These are phyloP conservation scores for Hibiscus mutabilis DNA, from an alignment of 345 rosid genomes.

Conservation along the genomic window DNA sequence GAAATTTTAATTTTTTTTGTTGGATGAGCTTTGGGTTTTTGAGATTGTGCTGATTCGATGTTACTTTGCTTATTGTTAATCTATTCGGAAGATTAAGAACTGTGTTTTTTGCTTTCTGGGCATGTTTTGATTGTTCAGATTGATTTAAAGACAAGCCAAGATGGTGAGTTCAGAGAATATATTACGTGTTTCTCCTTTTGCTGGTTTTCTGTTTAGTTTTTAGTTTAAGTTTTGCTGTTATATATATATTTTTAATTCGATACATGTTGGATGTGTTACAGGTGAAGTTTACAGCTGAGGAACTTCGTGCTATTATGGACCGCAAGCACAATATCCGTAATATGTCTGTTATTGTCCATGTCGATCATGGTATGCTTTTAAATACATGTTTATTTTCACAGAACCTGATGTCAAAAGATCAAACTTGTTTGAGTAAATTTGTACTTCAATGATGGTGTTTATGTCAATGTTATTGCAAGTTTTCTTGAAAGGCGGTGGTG, in stretches of 20 bases:
- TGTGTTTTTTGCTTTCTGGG: not conserved
- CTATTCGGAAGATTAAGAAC: not conserved
- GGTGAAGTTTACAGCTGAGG: constrained; percentile 59
- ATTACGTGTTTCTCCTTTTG: not conserved
- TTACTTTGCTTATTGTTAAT: not conserved
- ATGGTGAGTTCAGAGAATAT: constrained; percentile 6
- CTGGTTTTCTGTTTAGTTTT: not conserved
- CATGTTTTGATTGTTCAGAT: not conserved
- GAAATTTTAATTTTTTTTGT: not conserved
- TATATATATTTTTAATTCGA: not conserved
- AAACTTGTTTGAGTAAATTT: not conserved
- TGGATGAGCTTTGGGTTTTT: not conserved
- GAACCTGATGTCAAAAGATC: constrained; percentile 6
- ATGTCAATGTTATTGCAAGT: too few species aligned
- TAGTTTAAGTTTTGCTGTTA: not conserved
- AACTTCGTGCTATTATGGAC: constrained; percentile 66
- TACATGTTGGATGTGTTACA: constrained; percentile 11
- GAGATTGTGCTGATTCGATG: not conserved
- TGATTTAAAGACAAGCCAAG: not conserved
- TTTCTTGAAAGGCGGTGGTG: not conserved
- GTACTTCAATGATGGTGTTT: not conserved
- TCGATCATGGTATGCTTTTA: constrained; percentile 41
- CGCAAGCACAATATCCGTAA: constrained; percentile 60
- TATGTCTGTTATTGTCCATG: constrained; percentile 75
- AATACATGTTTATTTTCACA: not conserved